These are phyloP conservation scores for Xylaria scruposa DNA, from an alignment of 495 filamentous ascomycete genomes.

Conservation along the genomic window DNA sequence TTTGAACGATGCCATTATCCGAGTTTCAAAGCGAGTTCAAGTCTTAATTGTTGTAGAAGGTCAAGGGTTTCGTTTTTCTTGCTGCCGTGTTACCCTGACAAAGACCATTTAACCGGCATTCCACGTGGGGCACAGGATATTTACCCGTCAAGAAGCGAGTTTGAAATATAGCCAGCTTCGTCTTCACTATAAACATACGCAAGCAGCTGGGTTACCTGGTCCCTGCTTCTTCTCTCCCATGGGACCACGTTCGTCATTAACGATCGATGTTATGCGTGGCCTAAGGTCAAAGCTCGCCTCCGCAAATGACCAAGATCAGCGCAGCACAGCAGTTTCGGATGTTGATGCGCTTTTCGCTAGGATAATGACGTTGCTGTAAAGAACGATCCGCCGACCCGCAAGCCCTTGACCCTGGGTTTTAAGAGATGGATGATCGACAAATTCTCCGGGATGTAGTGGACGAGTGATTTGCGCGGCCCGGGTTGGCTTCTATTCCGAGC, in stretches of 20 bases:
- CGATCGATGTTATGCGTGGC: not conserved
- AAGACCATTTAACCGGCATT: not conserved
- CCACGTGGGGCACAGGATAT: slow-evolving; percentile 10
- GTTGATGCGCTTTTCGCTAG: not conserved
- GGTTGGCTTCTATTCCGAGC: not conserved
- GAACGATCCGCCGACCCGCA: not conserved
- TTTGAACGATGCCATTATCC: not conserved
- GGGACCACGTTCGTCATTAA: not conserved
- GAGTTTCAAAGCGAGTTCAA: not conserved
- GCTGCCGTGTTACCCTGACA: not conserved
- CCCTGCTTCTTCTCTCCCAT: not conserved
- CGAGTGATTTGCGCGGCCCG: not conserved
- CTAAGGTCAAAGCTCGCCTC: slow-evolving; percentile 4
- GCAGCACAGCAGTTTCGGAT: slow-evolving; percentile 4
- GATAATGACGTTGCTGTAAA: not conserved
- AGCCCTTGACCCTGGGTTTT: not conserved
- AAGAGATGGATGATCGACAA: not conserved
- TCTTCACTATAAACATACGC: not conserved
- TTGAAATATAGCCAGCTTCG: not conserved
- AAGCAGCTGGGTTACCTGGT: not conserved
- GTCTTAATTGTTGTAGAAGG: not conserved
- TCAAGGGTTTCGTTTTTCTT: not conserved
- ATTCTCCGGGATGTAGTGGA: not conserved
- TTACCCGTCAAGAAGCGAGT: slow-evolving; percentile 14
- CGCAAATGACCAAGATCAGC: not conserved